Evolutionary conservation across 495 filamentous ascomycete species (phyloP).

Genomic region (Achaetomiella virescens): DNA sequence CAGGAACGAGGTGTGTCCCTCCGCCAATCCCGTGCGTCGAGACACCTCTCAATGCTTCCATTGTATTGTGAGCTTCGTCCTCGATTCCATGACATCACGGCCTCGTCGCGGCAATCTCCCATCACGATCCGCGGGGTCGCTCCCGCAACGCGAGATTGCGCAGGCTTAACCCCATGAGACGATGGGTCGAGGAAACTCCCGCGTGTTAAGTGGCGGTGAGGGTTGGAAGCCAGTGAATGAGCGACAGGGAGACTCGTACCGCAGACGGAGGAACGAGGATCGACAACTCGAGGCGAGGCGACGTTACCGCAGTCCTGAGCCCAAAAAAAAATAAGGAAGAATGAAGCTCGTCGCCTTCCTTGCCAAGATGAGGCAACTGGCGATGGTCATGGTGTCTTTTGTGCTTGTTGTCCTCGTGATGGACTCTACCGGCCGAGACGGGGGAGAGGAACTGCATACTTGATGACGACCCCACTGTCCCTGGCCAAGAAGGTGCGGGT

Average conservation of each 20-base stretch:
- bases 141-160: background rate
- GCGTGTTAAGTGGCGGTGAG: background rate
- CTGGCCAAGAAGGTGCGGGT: background rate
- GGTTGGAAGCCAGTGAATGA: background rate
- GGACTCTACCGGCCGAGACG: background rate
- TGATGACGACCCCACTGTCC: background rate
- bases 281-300: background rate
- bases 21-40: background rate
- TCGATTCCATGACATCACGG: background rate
- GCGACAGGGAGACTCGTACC: background rate
- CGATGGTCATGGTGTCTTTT: background rate
- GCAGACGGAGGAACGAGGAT: background rate
- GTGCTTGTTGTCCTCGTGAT: background rate
- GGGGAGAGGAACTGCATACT: background rate
- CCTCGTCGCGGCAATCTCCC: background rate
- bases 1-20: background rate
- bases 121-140: background rate
- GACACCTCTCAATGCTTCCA: background rate
- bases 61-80: no score
- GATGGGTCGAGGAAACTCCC: background rate
- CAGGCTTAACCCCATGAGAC: background rate
- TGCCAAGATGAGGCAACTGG: slow-evolving; percentile 4
- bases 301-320: background rate
- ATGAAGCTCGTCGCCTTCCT: background rate
- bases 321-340: background rate